phyloP scores from a whole-genome alignment of 192 early-diverging fungal species.

The Backusella liffmaniae region DNA sequence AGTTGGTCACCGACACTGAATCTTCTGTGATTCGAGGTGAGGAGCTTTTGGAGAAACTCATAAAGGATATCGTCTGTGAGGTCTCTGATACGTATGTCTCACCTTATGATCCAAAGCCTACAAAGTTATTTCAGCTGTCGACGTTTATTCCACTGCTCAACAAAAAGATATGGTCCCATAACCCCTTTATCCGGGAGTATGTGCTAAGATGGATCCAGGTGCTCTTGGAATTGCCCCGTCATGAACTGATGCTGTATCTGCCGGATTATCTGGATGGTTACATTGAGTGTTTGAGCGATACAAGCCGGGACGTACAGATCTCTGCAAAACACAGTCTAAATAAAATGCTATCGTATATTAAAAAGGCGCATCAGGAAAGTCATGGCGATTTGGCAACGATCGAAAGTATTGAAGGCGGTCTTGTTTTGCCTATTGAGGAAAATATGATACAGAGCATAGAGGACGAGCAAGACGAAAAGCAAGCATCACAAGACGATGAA shows the following conservation, averaged over 20 bases:
- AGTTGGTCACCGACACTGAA: conserved; percentile 87
- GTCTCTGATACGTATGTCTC: conserved; percentile 75
- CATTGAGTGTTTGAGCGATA: conserved; percentile 86
- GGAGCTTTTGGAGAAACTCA: conserved; percentile 87
- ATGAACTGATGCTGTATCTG: conserved; percentile 87
- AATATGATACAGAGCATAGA: conserved; percentile 53
- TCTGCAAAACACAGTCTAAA: conserved; percentile 39
- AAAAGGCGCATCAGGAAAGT: neutral
- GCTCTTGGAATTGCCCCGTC: conserved; percentile 87
- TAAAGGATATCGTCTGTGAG: conserved; percentile 97
- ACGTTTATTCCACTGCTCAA: conserved; percentile 91
- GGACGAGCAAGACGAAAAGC: neutral
- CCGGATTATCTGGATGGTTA: conserved; percentile 94
- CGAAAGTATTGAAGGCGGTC: conserved; percentile 55
- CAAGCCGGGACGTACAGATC: conserved; percentile 85
- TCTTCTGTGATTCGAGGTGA: conserved; percentile 91
- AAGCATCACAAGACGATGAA: neutral
- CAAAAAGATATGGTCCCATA: conserved; percentile 88
- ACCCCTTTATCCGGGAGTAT: conserved; percentile 87
- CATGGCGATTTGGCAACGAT: neutral
- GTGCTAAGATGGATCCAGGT: conserved; percentile 94
- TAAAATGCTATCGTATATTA: conserved; percentile 2
- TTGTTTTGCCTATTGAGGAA: conserved; percentile 89
- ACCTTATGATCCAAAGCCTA: conserved; percentile 34
- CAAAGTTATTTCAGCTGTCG: conserved; percentile 76